Evolutionary conservation across 345 rosid species (phyloP), one percentile per base, ranked within the genome.

Genomic region (Citropsis articulata): DNA sequence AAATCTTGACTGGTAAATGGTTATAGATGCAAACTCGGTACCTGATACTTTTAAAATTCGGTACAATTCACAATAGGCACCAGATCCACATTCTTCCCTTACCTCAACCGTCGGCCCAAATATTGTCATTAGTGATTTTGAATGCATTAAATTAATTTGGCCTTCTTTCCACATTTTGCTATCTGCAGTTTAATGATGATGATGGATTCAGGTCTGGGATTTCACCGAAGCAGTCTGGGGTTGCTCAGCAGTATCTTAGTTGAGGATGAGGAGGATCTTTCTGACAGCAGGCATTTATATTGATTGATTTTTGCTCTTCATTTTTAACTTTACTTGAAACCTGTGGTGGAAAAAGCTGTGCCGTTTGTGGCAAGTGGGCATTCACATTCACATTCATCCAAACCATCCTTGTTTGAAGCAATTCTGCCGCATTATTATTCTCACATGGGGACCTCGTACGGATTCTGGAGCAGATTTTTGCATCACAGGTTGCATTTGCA

Each of bases 401-500:
- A 14, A 1, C 7, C 61, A 16, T 25, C 61, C 31, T 4, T 63
- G 55, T 56, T 74, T 61, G 72, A 53, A 40, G 42, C 42, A 19
- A 13, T 72, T 71, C 50, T 40, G 68, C 60, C 59, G 0, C 13
- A 61, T 27, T 14, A 63, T 63, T 72, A 5, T 13, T 30, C 38
- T 73, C 81, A 84, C 86, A 63, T 82, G 87, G 85, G 81, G 81
- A 31, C 57, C 67, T 30, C 77, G 81, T 72, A 75, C 84, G 66
- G 42, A 19, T 45, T 68, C 38, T 50, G 66, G 73, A 78, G 53
- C 27, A 22, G 35, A 24, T 64, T 50, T 71, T 28, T 48, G 69
- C 63, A 33, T 75, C 80, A 68, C 79, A 65, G 69, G 61, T 27
- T 24, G 27, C 13, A 24, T n/a, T 59, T 22, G 6, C 45, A 50